Percentiles rank a stretch among this genome's conserved stretches.
These are phyloP conservation scores for Sequoiadendron giganteum DNA, from an alignment of 75 land plant genomes.

Conservation along the genomic window DNA sequence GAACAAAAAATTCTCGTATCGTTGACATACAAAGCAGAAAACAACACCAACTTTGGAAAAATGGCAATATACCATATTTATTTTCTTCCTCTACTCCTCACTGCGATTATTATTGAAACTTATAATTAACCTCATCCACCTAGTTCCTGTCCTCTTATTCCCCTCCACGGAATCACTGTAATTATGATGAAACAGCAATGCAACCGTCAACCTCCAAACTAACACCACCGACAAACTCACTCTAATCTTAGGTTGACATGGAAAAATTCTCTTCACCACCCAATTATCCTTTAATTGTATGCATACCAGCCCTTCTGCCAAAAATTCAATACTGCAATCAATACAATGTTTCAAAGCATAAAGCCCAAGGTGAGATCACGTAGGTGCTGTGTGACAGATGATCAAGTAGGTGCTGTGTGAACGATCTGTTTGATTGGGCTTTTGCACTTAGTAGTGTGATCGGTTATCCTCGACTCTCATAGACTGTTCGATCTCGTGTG, in stretches of 20 bases:
- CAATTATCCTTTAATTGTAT: not conserved
- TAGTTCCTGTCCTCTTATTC: not conserved
- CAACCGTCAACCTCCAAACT: not conserved
- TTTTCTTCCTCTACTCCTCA: not conserved
- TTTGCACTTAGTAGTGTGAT: too few species aligned
- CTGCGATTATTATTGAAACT: not conserved
- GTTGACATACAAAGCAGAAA: constrained; percentile 1
- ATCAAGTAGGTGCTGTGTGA: too few species aligned
- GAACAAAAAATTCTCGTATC: not conserved
- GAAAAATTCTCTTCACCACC: constrained; percentile 1
- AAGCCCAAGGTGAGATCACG: not conserved
- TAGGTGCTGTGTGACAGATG: too few species aligned
- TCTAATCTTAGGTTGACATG: not conserved
- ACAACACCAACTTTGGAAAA: not conserved
- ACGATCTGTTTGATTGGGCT: too few species aligned
- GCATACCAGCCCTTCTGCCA: constrained; percentile 7
- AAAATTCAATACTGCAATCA: constrained; percentile 6
- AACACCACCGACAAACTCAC: not conserved
- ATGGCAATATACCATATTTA: not conserved
- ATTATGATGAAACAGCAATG: not conserved
- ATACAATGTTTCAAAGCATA: not conserved
- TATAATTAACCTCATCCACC: not conserved
- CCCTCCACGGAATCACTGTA: not conserved
- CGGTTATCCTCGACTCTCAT: too few species aligned
- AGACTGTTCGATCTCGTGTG: too few species aligned